Evolutionary conservation across 306 rosid genomes (phyloP).

Genomic region (Dryas alaskensis): DNA sequence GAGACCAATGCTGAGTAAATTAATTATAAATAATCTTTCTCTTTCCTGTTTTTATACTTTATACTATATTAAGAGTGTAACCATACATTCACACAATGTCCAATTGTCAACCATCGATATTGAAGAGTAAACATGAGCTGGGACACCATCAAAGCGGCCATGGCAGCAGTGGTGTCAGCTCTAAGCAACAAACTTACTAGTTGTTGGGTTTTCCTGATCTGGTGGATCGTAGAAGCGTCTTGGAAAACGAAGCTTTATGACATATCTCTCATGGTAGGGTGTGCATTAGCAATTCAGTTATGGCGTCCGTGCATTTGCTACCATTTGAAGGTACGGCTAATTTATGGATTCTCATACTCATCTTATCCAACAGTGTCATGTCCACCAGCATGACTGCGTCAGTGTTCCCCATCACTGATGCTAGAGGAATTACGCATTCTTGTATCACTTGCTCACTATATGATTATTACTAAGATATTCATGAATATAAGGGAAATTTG

Average conservation of each 20-base stretch:
- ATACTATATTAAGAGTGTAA: too few species aligned
- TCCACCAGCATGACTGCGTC: too few species aligned
- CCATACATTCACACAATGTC: too few species aligned
- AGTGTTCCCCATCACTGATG: neutral
- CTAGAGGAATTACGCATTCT: neutral
- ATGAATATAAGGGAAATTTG: neutral
- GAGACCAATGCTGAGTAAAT: too few species aligned
- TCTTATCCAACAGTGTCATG: too few species aligned
- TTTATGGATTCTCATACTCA: neutral
- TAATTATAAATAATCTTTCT: too few species aligned
- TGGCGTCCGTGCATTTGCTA: neutral
- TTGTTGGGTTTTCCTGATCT: neutral
- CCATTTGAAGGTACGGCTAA: neutral
- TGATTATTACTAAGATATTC: neutral
- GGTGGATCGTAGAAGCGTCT: conserved; percentile 7
- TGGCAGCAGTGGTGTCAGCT: neutral
- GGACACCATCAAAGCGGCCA: neutral
- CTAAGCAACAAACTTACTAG: neutral
- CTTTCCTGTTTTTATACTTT: too few species aligned
- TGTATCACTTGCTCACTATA: neutral
- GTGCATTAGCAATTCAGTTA: neutral
- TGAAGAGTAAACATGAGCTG: too few species aligned
- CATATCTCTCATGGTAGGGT: neutral
- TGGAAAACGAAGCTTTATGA: neutral
- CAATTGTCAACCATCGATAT: neutral